These are phyloP conservation scores for Yamadazyma sp. DNA, from an alignment of 805 yeast species.

Conservation along the genomic window DNA sequence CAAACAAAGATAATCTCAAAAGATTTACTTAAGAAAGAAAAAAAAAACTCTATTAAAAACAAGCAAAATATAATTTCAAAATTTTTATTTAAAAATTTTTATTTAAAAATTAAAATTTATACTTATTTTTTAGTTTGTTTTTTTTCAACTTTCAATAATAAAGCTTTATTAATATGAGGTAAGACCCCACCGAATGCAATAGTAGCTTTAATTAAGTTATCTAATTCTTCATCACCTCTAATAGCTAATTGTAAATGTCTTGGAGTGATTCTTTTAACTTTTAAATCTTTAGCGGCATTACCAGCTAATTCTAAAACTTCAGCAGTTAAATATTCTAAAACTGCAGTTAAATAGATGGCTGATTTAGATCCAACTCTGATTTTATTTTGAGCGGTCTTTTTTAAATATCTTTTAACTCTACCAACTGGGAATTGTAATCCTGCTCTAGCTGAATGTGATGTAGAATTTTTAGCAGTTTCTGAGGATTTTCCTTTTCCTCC, in stretches of 20 bases:
- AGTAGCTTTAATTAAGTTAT: conserved; percentile 88
- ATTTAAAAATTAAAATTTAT: no score
- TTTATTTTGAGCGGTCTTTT: conserved; percentile 82
- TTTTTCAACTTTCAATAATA: conserved; percentile 73
- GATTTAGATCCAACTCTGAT: conserved; percentile 79
- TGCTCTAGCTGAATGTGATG: conserved; percentile 91
- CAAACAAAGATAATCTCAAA: no score
- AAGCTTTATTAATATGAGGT: conserved; percentile 86
- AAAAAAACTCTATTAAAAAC: no score
- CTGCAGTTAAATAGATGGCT: conserved; percentile 94
- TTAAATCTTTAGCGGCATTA: conserved; percentile 94
- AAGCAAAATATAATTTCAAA: no score
- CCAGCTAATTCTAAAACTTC: conserved; percentile 98
- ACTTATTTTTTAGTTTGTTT: conserved; percentile 19
- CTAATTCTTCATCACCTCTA: conserved; percentile 97
- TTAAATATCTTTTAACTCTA: conserved; percentile 94
- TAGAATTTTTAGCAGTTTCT: conserved; percentile 62
- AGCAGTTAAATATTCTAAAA: conserved; percentile 92
- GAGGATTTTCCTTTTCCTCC: conserved; percentile 97
- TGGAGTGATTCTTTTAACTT: conserved; percentile 95
- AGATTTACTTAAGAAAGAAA: no score
- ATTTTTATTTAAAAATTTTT: no score
- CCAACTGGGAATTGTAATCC: conserved; percentile 98
- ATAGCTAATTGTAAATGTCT: conserved; percentile 96
- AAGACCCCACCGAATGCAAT: conserved; percentile 98